A percentile compares a stretch with the other conserved stretches of the same genome.
phyloP scores from a whole-genome alignment of 257 asterid species.

The Lycium barbarum region DNA sequence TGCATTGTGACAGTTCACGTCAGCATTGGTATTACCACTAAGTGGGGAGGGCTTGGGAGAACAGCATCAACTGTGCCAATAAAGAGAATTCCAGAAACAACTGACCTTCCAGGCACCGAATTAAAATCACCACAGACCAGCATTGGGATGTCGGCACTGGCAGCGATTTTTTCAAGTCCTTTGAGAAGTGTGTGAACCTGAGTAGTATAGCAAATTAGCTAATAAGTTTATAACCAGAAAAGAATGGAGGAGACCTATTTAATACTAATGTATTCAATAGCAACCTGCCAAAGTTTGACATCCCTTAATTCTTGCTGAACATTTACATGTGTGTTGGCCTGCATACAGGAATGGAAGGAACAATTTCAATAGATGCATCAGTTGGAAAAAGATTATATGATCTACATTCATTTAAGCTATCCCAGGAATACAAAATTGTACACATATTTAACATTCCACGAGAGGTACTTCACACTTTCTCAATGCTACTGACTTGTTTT shows the following conservation, averaged over 20 bases:
- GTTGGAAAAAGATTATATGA: conserved; percentile 31
- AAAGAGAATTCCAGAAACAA: conserved; percentile 13
- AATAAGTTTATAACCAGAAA: conserved; percentile 32
- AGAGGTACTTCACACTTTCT: neutral
- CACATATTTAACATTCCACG: neutral
- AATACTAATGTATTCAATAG: neutral
- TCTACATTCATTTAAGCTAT: conserved; percentile 29
- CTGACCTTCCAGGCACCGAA: conserved; percentile 92
- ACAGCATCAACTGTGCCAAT: neutral
- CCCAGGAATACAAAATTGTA: neutral
- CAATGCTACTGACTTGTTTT: conserved; percentile 1
- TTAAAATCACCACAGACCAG: conserved; percentile 96
- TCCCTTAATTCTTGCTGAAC: conserved; percentile 90
- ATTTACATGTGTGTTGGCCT: conserved; percentile 97
- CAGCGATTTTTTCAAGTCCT: conserved; percentile 96
- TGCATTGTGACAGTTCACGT: conserved; percentile 41
- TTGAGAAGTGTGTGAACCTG: conserved; percentile 92
- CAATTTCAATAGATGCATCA: conserved; percentile 17
- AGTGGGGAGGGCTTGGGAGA: conserved; percentile 12
- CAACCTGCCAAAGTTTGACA: conserved; percentile 99
- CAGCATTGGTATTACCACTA: neutral
- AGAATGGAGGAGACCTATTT: conserved; percentile 23
- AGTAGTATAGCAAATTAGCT: conserved; percentile 33
- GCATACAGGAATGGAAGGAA: conserved; percentile 42
- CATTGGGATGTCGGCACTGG: conserved; percentile 96